These are phyloP conservation scores for Tillandsia fasciculata DNA, from an alignment of 176 grass and related monocot species.

Conservation along the genomic window DNA sequence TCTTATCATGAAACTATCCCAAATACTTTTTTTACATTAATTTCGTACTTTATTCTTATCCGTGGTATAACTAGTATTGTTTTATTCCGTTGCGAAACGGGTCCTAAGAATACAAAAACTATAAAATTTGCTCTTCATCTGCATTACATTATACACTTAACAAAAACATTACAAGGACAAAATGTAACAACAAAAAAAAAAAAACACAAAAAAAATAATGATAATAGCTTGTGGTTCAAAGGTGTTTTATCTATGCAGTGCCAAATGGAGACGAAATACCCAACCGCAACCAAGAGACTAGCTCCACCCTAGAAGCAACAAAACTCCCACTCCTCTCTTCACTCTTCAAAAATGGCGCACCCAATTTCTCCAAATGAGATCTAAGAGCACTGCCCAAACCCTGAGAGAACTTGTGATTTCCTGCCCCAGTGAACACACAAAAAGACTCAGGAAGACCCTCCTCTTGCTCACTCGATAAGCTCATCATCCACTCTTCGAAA, in stretches of 20 bases:
- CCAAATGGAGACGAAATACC: slow-evolving; percentile 9
- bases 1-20: too few species aligned
- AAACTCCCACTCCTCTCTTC: slow-evolving; percentile 55
- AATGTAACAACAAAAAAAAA: not conserved
- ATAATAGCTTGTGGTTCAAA: not conserved
- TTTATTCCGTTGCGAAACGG: too few species aligned
- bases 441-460: slow-evolving; percentile 46
- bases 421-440: slow-evolving; percentile 52
- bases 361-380: slow-evolving; percentile 20
- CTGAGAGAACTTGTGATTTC: slow-evolving; percentile 65
- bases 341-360: slow-evolving; percentile 36
- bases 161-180: not conserved
- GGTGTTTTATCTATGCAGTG: not conserved
- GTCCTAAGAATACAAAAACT: not conserved
- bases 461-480: slow-evolving; percentile 17
- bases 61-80: too few species aligned
- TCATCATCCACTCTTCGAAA: slow-evolving; percentile 62
- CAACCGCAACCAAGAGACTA: slow-evolving; percentile 46
- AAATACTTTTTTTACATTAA: too few species aligned
- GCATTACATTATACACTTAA: not conserved
- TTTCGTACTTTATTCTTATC: too few species aligned
- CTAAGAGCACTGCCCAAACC: slow-evolving; percentile 47
- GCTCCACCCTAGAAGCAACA: slow-evolving; percentile 48
- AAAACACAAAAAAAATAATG: not conserved
- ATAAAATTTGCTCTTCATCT: not conserved